Evolutionary conservation across 176 grass and related monocot species (phyloP).

Genomic region (Ampelocalamus luodianensis): DNA sequence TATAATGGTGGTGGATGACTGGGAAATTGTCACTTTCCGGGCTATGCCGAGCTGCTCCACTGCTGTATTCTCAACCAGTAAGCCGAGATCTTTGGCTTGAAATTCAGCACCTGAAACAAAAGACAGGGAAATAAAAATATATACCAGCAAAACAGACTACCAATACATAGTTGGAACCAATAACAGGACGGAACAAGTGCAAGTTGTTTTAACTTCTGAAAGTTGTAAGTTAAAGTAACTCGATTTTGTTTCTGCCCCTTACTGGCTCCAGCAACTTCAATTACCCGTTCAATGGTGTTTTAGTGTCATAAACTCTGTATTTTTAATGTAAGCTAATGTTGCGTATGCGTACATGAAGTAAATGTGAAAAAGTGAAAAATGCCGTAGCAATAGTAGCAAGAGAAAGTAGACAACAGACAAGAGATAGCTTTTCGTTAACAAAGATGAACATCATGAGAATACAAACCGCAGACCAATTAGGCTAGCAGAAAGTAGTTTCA

Average conservation of each 20-base stretch:
- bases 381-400: neutral
- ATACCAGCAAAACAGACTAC: neutral
- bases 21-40: conserved; percentile 76
- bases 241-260: neutral
- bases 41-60: conserved; percentile 83
- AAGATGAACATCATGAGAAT: neutral
- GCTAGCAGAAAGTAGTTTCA: conserved; percentile 37
- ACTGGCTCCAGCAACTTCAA: neutral
- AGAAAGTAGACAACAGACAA: neutral
- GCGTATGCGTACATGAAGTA: neutral
- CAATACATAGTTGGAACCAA: neutral
- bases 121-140: neutral
- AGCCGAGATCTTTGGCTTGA: conserved; percentile 88
- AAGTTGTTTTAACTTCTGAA: neutral
- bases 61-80: conserved; percentile 72
- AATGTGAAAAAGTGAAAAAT: neutral
- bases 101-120: conserved; percentile 79
- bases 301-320: neutral
- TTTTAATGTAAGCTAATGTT: neutral
- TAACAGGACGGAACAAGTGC: neutral
- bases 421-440: neutral
- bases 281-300: neutral
- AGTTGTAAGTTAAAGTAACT: neutral
- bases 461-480: neutral
- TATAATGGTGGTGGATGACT: conserved; percentile 79